Conservation (phyloP, 1,284 basidiomycete genomes). For the Leccinum griseonigrum region DNA sequence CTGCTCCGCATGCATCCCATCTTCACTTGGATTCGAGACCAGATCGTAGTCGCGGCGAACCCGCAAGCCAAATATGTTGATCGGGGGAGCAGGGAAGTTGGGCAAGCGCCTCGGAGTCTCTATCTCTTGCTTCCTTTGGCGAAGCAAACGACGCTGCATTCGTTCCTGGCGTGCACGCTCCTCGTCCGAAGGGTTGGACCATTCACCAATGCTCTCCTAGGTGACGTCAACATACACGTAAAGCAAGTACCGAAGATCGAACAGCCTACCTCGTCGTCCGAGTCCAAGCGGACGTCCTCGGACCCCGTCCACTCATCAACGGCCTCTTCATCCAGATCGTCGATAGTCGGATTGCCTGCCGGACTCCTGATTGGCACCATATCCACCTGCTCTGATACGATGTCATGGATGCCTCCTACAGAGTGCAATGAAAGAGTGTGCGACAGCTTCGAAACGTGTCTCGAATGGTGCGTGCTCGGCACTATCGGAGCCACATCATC, state of each 20-base stretch:
- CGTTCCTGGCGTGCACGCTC: constrained; percentile 71
- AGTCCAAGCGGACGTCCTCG: constrained; percentile 57
- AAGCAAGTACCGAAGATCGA: constrained; percentile 3
- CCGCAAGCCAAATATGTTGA: constrained; percentile 40
- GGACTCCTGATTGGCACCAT: constrained; percentile 32
- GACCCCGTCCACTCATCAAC: constrained; percentile 79
- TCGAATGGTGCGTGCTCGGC: constrained; percentile 58
- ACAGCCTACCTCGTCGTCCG: constrained; percentile 60
- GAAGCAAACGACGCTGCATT: constrained; percentile 55
- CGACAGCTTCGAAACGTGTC: constrained; percentile 67
- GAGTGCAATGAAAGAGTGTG: constrained; percentile 64
- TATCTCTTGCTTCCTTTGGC: constrained; percentile 44
- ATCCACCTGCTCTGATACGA: constrained; percentile 29
- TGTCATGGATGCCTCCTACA: constrained; percentile 48
- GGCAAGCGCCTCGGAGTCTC: constrained; percentile 66
- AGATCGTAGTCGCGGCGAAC: constrained; percentile 57
- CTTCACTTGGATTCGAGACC: constrained; percentile 81
- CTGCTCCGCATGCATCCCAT: constrained; percentile 42
- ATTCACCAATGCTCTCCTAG: constrained; percentile 78
- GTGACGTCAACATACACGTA: constrained; percentile 9
- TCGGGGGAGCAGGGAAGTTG: constrained; percentile 73
- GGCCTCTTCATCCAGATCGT: constrained; percentile 46
- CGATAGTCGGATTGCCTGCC: constrained; percentile 30
- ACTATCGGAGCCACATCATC: constrained; percentile 45
- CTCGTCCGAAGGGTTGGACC: constrained; percentile 86